These are phyloP conservation scores for Leccinum pellstonianum DNA, from an alignment of 768 basidiomycete genomes.

Conservation along the genomic window DNA sequence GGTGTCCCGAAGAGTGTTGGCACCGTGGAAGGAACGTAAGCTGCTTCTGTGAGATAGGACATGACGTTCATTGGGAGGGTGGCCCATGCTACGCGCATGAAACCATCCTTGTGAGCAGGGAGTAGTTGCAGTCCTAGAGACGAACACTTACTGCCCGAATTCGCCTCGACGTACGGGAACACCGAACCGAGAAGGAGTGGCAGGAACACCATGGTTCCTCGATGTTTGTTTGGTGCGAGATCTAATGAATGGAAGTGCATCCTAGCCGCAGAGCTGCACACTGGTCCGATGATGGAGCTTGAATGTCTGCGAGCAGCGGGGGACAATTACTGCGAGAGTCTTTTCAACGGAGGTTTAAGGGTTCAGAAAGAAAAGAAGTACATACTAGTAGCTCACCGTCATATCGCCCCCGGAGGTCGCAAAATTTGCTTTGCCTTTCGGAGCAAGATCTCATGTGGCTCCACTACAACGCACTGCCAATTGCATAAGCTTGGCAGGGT, in stretches of 20 bases:
- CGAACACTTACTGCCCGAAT: neutral
- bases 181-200: neutral
- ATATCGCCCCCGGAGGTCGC: neutral
- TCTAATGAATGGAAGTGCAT: neutral
- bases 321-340: too few species aligned
- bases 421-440: neutral
- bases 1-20: slow-evolving; percentile 27
- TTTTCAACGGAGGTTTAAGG: too few species aligned
- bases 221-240: neutral
- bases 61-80: slow-evolving; percentile 24
- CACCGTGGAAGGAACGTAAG: slow-evolving; percentile 14
- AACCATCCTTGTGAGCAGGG: neutral
- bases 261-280: neutral
- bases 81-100: slow-evolving; percentile 16
- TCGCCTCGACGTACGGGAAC: neutral
- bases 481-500: neutral
- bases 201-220: neutral
- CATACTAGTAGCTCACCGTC: neutral
- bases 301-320: too few species aligned
- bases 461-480: neutral
- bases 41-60: slow-evolving; percentile 14
- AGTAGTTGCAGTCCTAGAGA: neutral
- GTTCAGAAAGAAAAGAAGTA: neutral
- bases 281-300: neutral
- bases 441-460: neutral